Percentiles rank a stretch among this genome's conserved stretches.
Evolutionary conservation across 2,329 filamentous ascomycete species (phyloP).

Genomic region (Allantophomopsis lycopodina): DNA sequence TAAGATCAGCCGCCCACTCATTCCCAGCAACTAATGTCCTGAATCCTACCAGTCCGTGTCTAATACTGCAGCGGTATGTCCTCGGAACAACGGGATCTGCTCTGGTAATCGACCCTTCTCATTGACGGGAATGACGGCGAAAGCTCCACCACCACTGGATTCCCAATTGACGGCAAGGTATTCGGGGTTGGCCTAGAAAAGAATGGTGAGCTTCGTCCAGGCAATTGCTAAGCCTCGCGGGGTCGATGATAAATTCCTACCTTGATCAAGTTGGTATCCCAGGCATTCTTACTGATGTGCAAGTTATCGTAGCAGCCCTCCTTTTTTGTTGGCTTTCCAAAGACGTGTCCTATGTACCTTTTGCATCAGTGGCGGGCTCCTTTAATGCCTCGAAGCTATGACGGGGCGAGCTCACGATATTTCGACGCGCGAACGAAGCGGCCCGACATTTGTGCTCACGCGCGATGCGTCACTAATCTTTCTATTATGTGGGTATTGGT

Average conservation of each 20-base stretch:
- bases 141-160: conserved; percentile 85
- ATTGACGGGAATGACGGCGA: conserved; percentile 83
- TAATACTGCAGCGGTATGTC: conserved; percentile 88
- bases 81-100: conserved; percentile 85
- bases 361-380: not conserved
- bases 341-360: conserved; percentile 75
- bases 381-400: conserved; percentile 1
- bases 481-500: too few relatives aligned
- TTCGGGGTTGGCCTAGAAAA: conserved; percentile 74
- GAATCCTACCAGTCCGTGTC: conserved; percentile 81
- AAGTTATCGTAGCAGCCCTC: conserved; percentile 98
- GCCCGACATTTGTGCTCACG: conserved; percentile 40
- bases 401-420: conserved; percentile 40
- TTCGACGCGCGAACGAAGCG: conserved; percentile 64
- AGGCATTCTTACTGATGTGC: conserved; percentile 93
- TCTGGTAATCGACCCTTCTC: conserved; percentile 88
- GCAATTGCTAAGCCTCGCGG: not conserved
- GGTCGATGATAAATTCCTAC: conserved; percentile 28
- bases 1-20: too few relatives aligned
- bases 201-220: conserved; percentile 9
- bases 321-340: conserved; percentile 89
- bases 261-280: conserved; percentile 98
- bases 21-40: too few relatives aligned
- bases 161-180: conserved; percentile 99
- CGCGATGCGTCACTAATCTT: not conserved